phyloP scores from a whole-genome alignment of 805 yeast genomes.

The Myxozyma neglecta region DNA sequence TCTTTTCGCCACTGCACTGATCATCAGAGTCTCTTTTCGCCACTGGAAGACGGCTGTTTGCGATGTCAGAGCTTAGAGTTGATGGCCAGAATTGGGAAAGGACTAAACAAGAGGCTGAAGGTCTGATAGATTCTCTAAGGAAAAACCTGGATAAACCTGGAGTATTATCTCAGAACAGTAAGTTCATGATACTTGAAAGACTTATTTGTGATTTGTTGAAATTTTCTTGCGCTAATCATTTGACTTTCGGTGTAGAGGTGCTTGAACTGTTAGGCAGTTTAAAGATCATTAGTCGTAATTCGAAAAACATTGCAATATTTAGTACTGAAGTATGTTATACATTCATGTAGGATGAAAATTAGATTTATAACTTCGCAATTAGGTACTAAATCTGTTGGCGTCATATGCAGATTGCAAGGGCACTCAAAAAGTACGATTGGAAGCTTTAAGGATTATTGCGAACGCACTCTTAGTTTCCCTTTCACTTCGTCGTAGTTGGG shows the following conservation, averaged over 20 bases:
- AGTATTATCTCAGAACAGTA: neutral
- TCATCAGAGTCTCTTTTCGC: neutral
- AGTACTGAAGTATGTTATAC: neutral
- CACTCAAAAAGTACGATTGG: constrained; percentile 2
- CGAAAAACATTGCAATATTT: neutral
- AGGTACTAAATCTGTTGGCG: constrained; percentile 6
- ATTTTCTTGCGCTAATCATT: neutral
- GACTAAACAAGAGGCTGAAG: neutral
- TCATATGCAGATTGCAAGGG: neutral
- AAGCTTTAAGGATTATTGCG: constrained; percentile 24
- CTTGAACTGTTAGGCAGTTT: neutral
- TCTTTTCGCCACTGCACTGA: neutral
- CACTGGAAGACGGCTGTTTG: neutral
- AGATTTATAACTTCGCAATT: neutral
- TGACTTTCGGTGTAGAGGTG: neutral
- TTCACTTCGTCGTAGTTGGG: constrained; percentile 1
- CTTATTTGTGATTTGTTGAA: neutral
- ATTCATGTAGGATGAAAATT: neutral
- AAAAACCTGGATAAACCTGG: neutral
- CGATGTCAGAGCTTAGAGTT: neutral
- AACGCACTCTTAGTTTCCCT: constrained; percentile 17
- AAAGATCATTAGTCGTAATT: constrained; percentile 4
- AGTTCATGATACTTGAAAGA: neutral
- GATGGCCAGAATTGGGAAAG: neutral
- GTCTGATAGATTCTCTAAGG: neutral